Conservation (phyloP, 208 protist genomes). For the Leishmania major region DNA sequence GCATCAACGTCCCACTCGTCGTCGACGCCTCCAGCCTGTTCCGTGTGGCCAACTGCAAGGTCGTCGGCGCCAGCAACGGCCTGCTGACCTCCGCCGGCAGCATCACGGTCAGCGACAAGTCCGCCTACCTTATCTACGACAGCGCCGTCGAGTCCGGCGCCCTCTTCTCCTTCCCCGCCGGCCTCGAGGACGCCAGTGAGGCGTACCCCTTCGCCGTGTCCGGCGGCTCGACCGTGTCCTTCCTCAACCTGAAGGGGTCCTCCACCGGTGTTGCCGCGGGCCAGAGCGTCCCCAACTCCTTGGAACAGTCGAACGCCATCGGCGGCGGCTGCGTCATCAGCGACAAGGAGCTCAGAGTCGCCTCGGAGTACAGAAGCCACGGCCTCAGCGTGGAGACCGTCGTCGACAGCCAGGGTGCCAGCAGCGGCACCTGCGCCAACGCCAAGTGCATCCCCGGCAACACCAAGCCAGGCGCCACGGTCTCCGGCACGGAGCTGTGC, state of each 20-base stretch:
- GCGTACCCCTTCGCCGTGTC: constrained; percentile 8
- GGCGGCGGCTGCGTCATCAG: too few species aligned
- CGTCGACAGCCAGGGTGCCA: too few species aligned
- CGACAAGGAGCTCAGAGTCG: too few species aligned
- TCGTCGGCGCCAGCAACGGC: not conserved
- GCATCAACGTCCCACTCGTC: constrained; percentile 3
- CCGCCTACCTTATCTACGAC: constrained; percentile 18
- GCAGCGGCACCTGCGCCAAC: too few species aligned
- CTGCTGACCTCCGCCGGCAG: constrained; percentile 13
- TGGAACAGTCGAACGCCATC: too few species aligned
- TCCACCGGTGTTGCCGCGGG: constrained; percentile 1
- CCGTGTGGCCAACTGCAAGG: constrained; percentile 9
- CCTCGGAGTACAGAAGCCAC: too few species aligned
- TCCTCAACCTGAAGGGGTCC: not conserved
- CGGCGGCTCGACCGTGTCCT: constrained; percentile 4
- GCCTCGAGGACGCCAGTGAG: not conserved
- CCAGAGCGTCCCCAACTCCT: too few species aligned
- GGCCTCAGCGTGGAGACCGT: too few species aligned
- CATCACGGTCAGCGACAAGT: constrained; percentile 1
- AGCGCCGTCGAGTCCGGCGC: not conserved
- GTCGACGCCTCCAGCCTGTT: constrained; percentile 20
- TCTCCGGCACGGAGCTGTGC: too few species aligned
- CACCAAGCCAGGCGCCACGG: too few species aligned
- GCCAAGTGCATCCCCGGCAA: too few species aligned
- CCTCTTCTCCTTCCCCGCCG: constrained; percentile 14